Conservation (phyloP, 1,139 yeast species). For the Scheffersomyces stambukii region DNA sequence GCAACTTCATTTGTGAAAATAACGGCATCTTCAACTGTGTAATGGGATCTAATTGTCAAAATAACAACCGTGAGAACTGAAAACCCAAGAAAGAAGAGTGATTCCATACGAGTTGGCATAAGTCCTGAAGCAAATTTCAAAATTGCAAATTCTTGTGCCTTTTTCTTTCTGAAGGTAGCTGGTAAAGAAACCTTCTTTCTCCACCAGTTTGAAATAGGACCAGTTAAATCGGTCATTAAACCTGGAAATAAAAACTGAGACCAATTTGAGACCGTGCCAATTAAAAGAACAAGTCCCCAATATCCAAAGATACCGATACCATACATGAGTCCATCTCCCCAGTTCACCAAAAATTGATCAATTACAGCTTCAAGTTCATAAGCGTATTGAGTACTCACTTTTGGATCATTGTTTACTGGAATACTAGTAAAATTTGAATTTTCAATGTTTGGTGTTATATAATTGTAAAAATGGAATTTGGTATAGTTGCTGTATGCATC, state of each 20-base stretch:
- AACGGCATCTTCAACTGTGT: conserved; percentile 16
- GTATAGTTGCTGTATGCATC: conserved; percentile 16
- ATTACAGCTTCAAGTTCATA: conserved; percentile 4
- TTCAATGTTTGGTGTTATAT: too few relatives aligned
- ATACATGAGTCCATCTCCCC: conserved; percentile 33
- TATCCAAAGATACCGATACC: conserved; percentile 26
- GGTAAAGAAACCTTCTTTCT: conserved; percentile 23
- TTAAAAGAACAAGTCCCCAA: conserved; percentile 42
- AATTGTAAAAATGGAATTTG: too few relatives aligned
- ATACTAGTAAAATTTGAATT: conserved; percentile 4
- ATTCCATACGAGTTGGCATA: conserved; percentile 23
- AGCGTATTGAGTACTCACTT: conserved; percentile 1
- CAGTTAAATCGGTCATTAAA: conserved; percentile 15
- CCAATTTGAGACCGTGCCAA: conserved; percentile 37
- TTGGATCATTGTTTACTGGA: neutral
- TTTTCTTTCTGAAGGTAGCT: conserved; percentile 21
- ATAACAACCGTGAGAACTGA: conserved; percentile 40
- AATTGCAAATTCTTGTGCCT: conserved; percentile 20
- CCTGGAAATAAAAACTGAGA: conserved; percentile 21
- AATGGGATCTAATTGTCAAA: conserved; percentile 21
- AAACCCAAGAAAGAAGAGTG: conserved; percentile 27
- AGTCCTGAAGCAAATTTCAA: conserved; percentile 17
- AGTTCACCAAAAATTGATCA: conserved; percentile 28
- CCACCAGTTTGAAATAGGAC: conserved; percentile 20
- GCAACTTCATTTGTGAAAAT: conserved; percentile 14